Evolutionary conservation across 306 rosid genomes (phyloP).

Genomic region (Carpinus viminea): DNA sequence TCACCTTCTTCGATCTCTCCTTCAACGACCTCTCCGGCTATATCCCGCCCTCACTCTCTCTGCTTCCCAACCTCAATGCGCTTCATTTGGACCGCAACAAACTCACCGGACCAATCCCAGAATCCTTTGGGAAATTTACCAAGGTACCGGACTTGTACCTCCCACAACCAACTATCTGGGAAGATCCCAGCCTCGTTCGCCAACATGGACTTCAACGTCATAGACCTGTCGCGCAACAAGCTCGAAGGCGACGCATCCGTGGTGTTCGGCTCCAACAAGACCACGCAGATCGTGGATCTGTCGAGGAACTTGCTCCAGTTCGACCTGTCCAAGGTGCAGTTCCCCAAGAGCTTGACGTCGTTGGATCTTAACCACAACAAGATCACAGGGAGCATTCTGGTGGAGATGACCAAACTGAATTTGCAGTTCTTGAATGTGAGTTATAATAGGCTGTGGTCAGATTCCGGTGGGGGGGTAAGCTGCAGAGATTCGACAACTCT

Average conservation of each 20-base stretch:
- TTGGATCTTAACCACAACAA: constrained; percentile 64
- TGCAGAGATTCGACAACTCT: constrained; percentile 49
- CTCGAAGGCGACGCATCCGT: constrained; percentile 67
- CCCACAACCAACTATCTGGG: constrained; percentile 58
- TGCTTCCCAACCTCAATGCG: constrained; percentile 27
- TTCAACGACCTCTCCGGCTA: constrained; percentile 56
- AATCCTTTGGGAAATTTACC: constrained; percentile 44
- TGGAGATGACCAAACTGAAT: constrained; percentile 38
- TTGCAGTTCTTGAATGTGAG: constrained; percentile 59
- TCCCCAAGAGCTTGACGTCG: constrained; percentile 42
- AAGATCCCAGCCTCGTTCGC: constrained; percentile 52
- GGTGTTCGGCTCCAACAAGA: constrained; percentile 55
- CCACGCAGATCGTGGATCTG: constrained; percentile 39
- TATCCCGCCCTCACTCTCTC: constrained; percentile 62
- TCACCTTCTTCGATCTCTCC: constrained; percentile 44
- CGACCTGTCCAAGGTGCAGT: constrained; percentile 42
- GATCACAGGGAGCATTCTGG: constrained; percentile 54
- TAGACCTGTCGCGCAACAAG: constrained; percentile 66
- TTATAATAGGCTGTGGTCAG: constrained; percentile 58
- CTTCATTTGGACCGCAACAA: constrained; percentile 52
- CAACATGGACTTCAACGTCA: constrained; percentile 12
- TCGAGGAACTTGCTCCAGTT: constrained; percentile 62
- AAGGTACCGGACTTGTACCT: constrained; percentile 28
- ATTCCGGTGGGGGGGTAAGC: constrained; percentile 62
- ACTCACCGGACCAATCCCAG: constrained; percentile 46